phyloP scores from a whole-genome alignment of 176 grass and related monocot species.

The sorghum (Sorghum bicolor) region DNA sequence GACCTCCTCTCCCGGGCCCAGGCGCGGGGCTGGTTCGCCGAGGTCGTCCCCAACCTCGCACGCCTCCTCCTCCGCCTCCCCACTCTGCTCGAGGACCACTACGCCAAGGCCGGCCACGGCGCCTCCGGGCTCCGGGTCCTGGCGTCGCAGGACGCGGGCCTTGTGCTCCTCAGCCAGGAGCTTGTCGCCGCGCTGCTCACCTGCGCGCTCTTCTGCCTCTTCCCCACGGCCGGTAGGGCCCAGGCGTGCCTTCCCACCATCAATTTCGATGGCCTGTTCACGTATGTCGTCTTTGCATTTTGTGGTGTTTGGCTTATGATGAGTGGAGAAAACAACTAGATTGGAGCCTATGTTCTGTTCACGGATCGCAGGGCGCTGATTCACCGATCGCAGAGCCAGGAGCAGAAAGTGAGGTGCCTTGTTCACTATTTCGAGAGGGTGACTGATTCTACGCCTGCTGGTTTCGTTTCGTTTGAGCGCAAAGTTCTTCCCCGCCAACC shows the following conservation, averaged over 20 bases:
- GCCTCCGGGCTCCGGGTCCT: conserved; percentile 59
- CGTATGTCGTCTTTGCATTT: conserved; percentile 42
- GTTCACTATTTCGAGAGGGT: conserved; percentile 94
- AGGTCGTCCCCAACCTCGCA: conserved; percentile 61
- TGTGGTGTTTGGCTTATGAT: not conserved
- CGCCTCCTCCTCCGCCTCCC: conserved; percentile 68
- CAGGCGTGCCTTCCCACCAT: conserved; percentile 51
- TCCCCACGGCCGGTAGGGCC: conserved; percentile 60
- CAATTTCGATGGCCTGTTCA: conserved; percentile 78
- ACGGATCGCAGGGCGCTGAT: conserved; percentile 42
- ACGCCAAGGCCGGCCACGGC: conserved; percentile 36
- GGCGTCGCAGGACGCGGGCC: conserved; percentile 46
- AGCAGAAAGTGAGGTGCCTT: conserved; percentile 82
- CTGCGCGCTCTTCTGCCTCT: conserved; percentile 86
- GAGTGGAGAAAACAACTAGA: not conserved
- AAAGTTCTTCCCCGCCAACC: conserved; percentile 49
- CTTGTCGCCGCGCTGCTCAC: conserved; percentile 70
- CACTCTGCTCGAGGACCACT: conserved; percentile 69
- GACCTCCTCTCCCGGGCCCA: conserved; percentile 53
- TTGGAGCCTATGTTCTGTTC: not conserved
- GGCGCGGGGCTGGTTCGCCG: conserved; percentile 70
- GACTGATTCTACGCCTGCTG: conserved; percentile 40
- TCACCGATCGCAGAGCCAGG: conserved; percentile 50
- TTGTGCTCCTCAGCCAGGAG: conserved; percentile 70
- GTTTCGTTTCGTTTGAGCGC: conserved; percentile 78